Base-by-base conservation (phyloP, 208 protist species). In the Leishmania aethiopica region DNA sequence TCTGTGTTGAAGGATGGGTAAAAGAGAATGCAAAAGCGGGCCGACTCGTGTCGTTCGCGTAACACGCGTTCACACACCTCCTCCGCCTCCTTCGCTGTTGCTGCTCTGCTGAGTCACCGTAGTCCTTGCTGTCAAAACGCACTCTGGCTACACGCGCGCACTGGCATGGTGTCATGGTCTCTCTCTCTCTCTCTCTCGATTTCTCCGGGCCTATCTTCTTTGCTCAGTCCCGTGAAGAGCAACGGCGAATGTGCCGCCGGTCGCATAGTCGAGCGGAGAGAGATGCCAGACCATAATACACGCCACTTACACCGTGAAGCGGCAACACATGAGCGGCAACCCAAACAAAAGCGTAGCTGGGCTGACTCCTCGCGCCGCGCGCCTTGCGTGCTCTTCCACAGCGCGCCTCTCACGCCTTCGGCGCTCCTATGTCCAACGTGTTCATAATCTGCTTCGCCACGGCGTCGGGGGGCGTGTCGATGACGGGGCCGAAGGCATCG, bases 401-500 rank as follows among this genome's bases (percentile, higher is more conserved):
- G 64, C 40, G 55, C 60, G 15, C 67, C 64, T 42, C 45, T 67
- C 71, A 76, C 15, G 75, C 4, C 25, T 60, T 75, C n/a, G 85
- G 64, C 0, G 85, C 77, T 1, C 87, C 88, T 3, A 84, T 91
- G 80, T 92, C 84, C 62, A 93, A 66, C 45, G 86, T 94, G 70
- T 75, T 84, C 57, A 96, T 84, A 75, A 97, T 95, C 84, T 94
- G 87, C 77, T 81, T 84, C 53, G 94, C 94, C 22, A 97, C 81
- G 6, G 84, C 79, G 75, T 97, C 94, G 0, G 94, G 90, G 47
- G 94, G 94, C 59, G 89, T 97, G 87, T 96, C 92, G 78, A 97
- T 97, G 42, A 96, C 86, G 7, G 94, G 94, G 11, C 94, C 94
- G 67, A 95, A 96, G 22, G 91, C 90, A 72, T 97, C 95, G n/a